phyloP scores from a whole-genome alignment of 148 eudicot species.

The Chenopodium berlandieri region DNA sequence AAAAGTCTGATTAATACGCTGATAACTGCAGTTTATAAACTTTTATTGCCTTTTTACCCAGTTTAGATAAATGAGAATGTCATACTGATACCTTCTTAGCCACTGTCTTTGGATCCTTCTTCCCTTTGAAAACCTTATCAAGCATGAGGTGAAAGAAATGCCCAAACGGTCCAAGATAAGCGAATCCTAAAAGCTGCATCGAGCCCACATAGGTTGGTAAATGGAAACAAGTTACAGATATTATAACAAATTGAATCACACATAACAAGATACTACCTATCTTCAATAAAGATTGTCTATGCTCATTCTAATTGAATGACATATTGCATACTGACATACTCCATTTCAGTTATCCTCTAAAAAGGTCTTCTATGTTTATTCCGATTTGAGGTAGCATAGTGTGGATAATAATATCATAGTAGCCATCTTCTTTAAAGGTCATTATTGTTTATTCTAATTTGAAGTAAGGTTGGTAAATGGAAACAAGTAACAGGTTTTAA shows the following conservation, averaged over 20 bases:
- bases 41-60: neutral
- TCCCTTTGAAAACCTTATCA: conserved; percentile 85
- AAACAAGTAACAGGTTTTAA: neutral
- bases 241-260: conserved; percentile 3
- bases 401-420: neutral
- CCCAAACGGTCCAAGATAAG: conserved; percentile 96
- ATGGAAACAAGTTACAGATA: neutral
- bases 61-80: conserved; percentile 6
- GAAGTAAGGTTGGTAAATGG: neutral
- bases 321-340: neutral
- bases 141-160: conserved; percentile 72
- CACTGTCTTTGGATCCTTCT: conserved; percentile 79
- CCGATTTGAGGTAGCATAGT: neutral
- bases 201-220: conserved; percentile 7
- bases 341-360: neutral
- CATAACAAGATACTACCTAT: neutral
- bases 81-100: conserved; percentile 75
- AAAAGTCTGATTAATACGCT: neutral
- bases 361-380: neutral
- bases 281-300: neutral
- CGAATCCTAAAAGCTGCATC: conserved; percentile 78
- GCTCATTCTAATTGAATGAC: neutral
- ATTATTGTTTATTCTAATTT: neutral
- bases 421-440: neutral
- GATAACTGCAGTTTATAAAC: neutral